Evolutionary conservation across 2,329 filamentous ascomycete genomes (phyloP).

Genomic region (Colletotrichum orbiculare): DNA sequence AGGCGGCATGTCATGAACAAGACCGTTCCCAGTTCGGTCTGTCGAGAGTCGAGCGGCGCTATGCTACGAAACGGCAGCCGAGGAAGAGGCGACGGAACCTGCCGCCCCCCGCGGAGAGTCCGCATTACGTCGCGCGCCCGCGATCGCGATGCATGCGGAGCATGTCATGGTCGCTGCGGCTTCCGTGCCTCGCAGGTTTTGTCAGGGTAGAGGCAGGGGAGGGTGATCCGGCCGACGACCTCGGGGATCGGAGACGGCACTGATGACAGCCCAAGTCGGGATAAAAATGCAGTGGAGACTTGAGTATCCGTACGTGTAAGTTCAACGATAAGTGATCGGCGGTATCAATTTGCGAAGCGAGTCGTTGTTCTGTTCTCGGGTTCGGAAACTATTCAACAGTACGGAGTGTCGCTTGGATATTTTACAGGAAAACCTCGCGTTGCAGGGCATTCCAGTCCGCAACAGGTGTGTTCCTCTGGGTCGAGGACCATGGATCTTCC

Average conservation of each 20-base stretch:
- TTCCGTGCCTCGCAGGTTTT: slow-evolving; percentile 12
- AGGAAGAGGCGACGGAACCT: not conserved
- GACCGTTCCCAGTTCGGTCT: too few relatives aligned
- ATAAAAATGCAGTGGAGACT: not conserved
- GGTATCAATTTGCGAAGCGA: slow-evolving; percentile 8
- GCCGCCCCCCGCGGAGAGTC: slow-evolving; percentile 2
- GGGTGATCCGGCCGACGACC: not conserved
- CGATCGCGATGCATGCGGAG: not conserved
- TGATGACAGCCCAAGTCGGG: too few relatives aligned
- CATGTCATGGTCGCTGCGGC: slow-evolving; percentile 17
- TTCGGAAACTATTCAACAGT: too few relatives aligned
- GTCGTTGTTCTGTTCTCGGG: not conserved
- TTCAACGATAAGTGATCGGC: not conserved
- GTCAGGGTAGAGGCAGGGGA: not conserved
- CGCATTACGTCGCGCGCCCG: not conserved
- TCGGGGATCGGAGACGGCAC: not conserved
- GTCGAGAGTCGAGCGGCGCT: too few relatives aligned
- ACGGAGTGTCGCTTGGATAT: not conserved
- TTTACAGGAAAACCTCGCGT: not conserved
- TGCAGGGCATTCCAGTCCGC: too few relatives aligned
- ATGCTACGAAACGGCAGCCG: slow-evolving; percentile 9
- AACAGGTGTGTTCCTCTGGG: too few relatives aligned
- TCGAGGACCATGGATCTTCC: too few relatives aligned
- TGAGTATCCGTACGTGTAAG: too few relatives aligned
- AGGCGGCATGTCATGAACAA: not conserved